Conservation (phyloP, 371 early-diverging fungal species). For the Haplosporangium sp. region DNA sequence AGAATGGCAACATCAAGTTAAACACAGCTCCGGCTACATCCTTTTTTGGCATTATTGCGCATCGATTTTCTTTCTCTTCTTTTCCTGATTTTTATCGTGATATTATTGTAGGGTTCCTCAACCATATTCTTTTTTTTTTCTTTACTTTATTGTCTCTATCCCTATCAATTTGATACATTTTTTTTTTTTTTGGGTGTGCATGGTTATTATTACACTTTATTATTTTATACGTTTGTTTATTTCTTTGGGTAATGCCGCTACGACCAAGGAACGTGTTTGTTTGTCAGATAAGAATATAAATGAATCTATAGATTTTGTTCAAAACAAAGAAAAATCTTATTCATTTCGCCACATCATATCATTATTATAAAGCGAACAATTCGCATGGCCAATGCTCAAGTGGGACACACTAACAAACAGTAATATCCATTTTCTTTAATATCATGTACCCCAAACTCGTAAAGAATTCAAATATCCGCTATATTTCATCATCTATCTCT, state of each 20-base stretch:
- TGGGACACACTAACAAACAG: no score
- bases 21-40: neutral
- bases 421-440: no score
- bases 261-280: neutral
- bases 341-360: neutral
- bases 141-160: neutral
- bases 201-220: neutral
- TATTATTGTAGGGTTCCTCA: neutral
- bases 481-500: neutral
- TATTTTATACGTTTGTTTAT: neutral
- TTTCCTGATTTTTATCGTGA: neutral
- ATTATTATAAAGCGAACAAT: neutral
- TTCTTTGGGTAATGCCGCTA: neutral
- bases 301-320: no score
- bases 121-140: neutral
- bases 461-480: no score
- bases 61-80: neutral
- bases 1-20: neutral
- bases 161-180: neutral
- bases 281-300: neutral
- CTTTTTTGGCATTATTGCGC: neutral
- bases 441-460: no score
- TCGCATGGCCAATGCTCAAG: neutral
- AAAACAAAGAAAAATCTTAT: no score
- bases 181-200: slow-evolving; percentile 9